Conservation (phyloP, 805 yeast genomes). For the Metschnikowia colocasiae region DNA sequence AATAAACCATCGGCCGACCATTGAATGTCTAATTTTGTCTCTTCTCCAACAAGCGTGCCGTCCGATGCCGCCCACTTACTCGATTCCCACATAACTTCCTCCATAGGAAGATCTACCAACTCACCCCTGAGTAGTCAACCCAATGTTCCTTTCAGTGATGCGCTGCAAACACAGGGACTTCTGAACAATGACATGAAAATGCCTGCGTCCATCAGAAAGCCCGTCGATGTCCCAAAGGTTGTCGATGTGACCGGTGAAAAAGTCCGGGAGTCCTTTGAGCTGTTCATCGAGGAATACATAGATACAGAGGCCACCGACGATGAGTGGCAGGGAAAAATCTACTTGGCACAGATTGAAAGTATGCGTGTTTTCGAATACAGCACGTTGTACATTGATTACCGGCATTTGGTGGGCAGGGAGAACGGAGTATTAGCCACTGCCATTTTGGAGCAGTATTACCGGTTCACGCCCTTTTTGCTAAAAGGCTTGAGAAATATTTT, state of each 20-base stretch:
- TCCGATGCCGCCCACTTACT: slow-evolving; percentile 43
- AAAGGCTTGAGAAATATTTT: slow-evolving; percentile 72
- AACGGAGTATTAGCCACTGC: slow-evolving; percentile 89
- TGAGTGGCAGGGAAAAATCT: slow-evolving; percentile 53
- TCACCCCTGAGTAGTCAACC: slow-evolving; percentile 29
- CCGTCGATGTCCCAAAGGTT: slow-evolving; percentile 65
- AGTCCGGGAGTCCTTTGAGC: slow-evolving; percentile 87
- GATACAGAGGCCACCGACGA: slow-evolving; percentile 35
- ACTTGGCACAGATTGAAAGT: slow-evolving; percentile 74
- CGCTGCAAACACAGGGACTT: slow-evolving; percentile 29
- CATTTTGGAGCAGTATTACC: slow-evolving; percentile 83
- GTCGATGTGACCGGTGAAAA: slow-evolving; percentile 90
- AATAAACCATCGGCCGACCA: neutral
- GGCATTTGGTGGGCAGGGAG: slow-evolving; percentile 69
- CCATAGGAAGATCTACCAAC: slow-evolving; percentile 36
- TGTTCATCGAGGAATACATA: slow-evolving; percentile 66
- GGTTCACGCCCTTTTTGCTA: slow-evolving; percentile 82
- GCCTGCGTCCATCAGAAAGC: slow-evolving; percentile 17
- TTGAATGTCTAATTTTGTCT: slow-evolving; percentile 41
- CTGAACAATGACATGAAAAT: slow-evolving; percentile 56
- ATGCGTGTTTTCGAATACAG: slow-evolving; percentile 72
- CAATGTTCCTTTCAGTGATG: slow-evolving; percentile 18
- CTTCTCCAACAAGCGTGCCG: slow-evolving; percentile 42
- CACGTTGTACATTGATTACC: slow-evolving; percentile 81
- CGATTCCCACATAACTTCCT: slow-evolving; percentile 40